phyloP scores from a whole-genome alignment of 2,329 filamentous ascomycete species.

The Hymenoscyphus occultus region DNA sequence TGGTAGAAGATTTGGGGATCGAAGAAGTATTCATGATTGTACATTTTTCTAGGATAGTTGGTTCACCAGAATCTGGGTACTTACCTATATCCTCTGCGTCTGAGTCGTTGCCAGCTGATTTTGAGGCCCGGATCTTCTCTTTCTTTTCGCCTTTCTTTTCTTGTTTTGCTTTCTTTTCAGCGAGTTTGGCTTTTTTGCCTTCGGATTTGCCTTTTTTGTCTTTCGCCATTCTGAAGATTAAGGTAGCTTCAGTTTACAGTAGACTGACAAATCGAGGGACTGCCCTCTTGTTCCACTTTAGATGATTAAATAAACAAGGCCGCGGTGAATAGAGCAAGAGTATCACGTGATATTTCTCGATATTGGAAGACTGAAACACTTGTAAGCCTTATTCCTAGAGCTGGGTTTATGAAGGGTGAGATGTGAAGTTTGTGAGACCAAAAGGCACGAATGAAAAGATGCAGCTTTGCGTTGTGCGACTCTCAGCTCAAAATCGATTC shows the following conservation, averaged over 20 bases:
- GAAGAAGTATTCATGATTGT: too few species aligned
- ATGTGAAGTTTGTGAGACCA: background rate
- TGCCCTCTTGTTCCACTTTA: background rate
- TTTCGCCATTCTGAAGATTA: constrained; percentile 43
- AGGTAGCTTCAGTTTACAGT: background rate
- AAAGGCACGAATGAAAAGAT: background rate
- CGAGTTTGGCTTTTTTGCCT: constrained; percentile 51
- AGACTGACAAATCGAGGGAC: background rate
- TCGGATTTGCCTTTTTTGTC: constrained; percentile 49
- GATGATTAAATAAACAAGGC: background rate
- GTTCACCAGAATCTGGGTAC: too few species aligned
- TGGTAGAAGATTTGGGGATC: too few species aligned
- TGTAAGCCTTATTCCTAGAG: background rate
- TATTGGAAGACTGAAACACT: background rate
- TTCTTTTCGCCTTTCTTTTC: constrained; percentile 90
- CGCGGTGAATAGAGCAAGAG: background rate
- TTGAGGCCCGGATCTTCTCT: constrained; percentile 65
- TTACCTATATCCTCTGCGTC: constrained; percentile 75
- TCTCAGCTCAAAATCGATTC: background rate
- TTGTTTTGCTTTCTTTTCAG: constrained; percentile 72
- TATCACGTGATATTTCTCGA: background rate
- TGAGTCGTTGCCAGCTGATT: constrained; percentile 76
- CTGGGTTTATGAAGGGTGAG: background rate
- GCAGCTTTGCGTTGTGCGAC: constrained; percentile 1
- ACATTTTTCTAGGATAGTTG: too few species aligned